Evolutionary conservation across 1,284 basidiomycete genomes (phyloP).

Genomic region (Peniophora sp.): DNA sequence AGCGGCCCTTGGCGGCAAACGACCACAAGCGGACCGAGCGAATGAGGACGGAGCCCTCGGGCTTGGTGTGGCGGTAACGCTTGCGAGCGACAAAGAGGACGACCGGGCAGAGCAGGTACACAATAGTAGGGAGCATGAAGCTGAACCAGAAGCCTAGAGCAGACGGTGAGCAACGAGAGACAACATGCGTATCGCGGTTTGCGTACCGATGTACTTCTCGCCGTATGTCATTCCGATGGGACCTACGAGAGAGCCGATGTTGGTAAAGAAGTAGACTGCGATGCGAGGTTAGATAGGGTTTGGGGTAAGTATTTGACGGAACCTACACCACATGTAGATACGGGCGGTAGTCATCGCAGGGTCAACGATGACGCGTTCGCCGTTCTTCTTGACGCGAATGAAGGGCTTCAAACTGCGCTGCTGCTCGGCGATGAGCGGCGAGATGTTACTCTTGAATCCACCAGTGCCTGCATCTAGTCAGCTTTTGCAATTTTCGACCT

Average conservation of each 20-base stretch:
- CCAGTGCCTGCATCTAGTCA: too few relatives aligned
- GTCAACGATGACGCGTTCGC: conserved; percentile 79
- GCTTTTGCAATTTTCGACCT: too few relatives aligned
- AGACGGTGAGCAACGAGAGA: neutral
- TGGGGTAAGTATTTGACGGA: neutral
- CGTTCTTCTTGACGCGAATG: conserved; percentile 43
- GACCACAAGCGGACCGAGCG: conserved; percentile 42
- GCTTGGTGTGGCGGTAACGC: conserved; percentile 61
- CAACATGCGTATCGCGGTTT: neutral
- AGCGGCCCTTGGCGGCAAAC: conserved; percentile 44
- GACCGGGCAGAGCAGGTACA: conserved; percentile 66
- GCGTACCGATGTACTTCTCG: conserved; percentile 61
- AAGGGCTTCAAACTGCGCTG: conserved; percentile 52
- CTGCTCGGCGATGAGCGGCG: conserved; percentile 76
- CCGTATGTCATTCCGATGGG: conserved; percentile 68
- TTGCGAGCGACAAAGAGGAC: conserved; percentile 63
- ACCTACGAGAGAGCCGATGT: conserved; percentile 69
- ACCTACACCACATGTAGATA: conserved; percentile 51
- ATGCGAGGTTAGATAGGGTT: conserved; percentile 15
- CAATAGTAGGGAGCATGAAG: conserved; percentile 57
- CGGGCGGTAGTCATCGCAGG: conserved; percentile 64
- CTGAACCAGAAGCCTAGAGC: conserved; percentile 65
- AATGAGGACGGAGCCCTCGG: conserved; percentile 70
- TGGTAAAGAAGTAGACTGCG: conserved; percentile 79
- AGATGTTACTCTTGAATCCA: conserved; percentile 77